Base-by-base conservation (phyloP, 2,329 filamentous ascomycete species). In the Camillea tinctor region DNA sequence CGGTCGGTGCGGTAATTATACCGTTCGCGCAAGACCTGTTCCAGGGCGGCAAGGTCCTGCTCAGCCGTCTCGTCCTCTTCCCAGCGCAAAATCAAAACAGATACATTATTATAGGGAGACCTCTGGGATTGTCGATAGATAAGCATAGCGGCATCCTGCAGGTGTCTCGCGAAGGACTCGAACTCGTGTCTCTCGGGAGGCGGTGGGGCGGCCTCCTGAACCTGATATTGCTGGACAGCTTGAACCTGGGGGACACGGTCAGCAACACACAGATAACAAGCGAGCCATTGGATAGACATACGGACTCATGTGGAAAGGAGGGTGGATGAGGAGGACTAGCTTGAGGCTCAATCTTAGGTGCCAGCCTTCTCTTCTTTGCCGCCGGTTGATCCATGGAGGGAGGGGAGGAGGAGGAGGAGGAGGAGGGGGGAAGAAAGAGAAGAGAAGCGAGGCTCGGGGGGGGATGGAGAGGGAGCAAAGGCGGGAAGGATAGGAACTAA, bases 121-220 rank as follows among this genome's bases (percentile, higher is more conserved):
- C 80, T 81, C 69, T 87, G 83, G 52, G 84, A 84, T 73, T 88
- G 85, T 63, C 84, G 81, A 71, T 87, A 84, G 66, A 89, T 87
- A 68, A 87, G 78, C 81, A 88, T 87, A 64, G 86, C 86, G 54
- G 86, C 86, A 80, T 88, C 86, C 71, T 89, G 86, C 51, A 89
- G 80, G 75, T 89, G 86, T 52, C 86, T 81, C 61, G 86, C 86
- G 70, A 88, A 88, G 56, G 84, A 81, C 73, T 88, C 86, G 74
- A 88, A 89, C 68, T 88, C 85, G 74, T 85, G 81, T 65, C 83
- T 81, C 67, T 85, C 81, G 8, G 70, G 69, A 40, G 72, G 67
- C 52, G 71, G 71, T 51, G 70, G 72, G 52, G 69, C 65, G 15
- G 60, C 62, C 24, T 73, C 71, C 59, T 70, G 71, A 11, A 64